These are phyloP conservation scores for Ilyonectria destructans DNA, from an alignment of 2,329 filamentous ascomycete genomes.

Conservation along the genomic window DNA sequence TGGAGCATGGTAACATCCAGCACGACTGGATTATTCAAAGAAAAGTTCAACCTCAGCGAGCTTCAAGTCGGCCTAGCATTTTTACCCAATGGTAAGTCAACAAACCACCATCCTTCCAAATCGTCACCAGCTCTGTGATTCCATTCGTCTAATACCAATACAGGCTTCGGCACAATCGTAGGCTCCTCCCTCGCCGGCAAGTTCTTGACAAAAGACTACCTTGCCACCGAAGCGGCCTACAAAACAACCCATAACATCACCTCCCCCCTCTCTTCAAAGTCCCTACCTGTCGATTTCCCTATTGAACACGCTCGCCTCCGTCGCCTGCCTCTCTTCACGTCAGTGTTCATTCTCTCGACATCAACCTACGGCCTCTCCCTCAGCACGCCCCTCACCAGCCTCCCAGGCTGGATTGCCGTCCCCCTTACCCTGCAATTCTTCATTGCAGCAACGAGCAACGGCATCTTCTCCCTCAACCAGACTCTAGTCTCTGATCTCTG, in stretches of 20 bases:
- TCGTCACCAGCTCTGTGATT: neutral
- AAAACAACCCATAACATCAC: slow-evolving; percentile 8
- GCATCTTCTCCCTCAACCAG: slow-evolving; percentile 24
- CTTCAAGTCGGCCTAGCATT: slow-evolving; percentile 22
- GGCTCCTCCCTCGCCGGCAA: slow-evolving; percentile 16
- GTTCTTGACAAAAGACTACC: slow-evolving; percentile 21
- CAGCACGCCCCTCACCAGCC: slow-evolving; percentile 5
- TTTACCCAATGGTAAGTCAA: slow-evolving; percentile 22
- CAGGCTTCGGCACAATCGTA: slow-evolving; percentile 25
- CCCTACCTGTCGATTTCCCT: slow-evolving; percentile 19
- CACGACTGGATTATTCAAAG: slow-evolving; percentile 15
- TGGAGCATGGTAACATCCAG: slow-evolving; percentile 31
- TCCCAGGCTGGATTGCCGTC: slow-evolving; percentile 7
- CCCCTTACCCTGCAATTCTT: slow-evolving; percentile 23
- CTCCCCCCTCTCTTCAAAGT: slow-evolving; percentile 1
- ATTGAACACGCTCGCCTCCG: slow-evolving; percentile 24
- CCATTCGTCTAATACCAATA: neutral
- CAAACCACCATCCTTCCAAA: too few relatives aligned
- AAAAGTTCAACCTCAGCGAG: slow-evolving; percentile 16
- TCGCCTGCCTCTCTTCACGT: slow-evolving; percentile 4
- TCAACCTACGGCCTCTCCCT: slow-evolving; percentile 14
- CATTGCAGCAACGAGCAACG: slow-evolving; percentile 20
- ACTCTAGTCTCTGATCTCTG: slow-evolving; percentile 19
- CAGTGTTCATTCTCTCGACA: slow-evolving; percentile 13
- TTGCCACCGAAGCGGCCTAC: slow-evolving; percentile 12